These are phyloP conservation scores for Eutrema heterophyllum DNA, from an alignment of 345 rosid species.

Conservation along the genomic window DNA sequence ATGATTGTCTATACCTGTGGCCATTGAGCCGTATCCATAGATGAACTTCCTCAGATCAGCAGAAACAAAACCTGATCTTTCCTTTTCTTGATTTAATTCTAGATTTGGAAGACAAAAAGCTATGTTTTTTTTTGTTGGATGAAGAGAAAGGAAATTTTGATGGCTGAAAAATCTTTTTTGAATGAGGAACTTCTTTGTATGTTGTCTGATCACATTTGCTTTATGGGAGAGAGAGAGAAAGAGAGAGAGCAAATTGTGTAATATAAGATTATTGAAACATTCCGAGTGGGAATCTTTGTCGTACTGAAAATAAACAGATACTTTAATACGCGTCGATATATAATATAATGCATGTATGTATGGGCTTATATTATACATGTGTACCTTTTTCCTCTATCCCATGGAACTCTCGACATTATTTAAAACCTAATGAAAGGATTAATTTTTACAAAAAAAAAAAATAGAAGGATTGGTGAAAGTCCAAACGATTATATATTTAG, in stretches of 20 bases:
- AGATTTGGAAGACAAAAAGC: neutral
- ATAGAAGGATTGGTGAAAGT: neutral
- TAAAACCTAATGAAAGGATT: neutral
- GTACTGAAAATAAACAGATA: conserved; percentile 20
- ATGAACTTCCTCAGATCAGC: conserved; percentile 34
- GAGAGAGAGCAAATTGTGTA: conserved; percentile 25
- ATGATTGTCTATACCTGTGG: conserved; percentile 71
- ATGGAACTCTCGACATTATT: neutral
- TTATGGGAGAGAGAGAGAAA: conserved; percentile 35
- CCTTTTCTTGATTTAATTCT: neutral
- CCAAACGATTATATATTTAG: neutral
- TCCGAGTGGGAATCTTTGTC: conserved; percentile 48
- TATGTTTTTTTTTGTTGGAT: conserved; percentile 26
- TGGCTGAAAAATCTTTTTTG: conserved; percentile 33
- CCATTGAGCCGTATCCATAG: conserved; percentile 98
- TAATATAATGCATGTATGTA: conserved; percentile 1
- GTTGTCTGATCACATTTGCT: conserved; percentile 40
- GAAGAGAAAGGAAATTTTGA: conserved; percentile 37
- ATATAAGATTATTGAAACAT: conserved; percentile 26
- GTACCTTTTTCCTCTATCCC: neutral
- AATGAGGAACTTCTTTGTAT: conserved; percentile 43
- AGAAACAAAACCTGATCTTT: conserved; percentile 23
- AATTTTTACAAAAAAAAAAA: neutral
- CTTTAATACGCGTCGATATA: conserved; percentile 20
- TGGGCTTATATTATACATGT: neutral